Conservation (phyloP, 164 flowering plant species). For the Pachysandra terminalis region DNA sequence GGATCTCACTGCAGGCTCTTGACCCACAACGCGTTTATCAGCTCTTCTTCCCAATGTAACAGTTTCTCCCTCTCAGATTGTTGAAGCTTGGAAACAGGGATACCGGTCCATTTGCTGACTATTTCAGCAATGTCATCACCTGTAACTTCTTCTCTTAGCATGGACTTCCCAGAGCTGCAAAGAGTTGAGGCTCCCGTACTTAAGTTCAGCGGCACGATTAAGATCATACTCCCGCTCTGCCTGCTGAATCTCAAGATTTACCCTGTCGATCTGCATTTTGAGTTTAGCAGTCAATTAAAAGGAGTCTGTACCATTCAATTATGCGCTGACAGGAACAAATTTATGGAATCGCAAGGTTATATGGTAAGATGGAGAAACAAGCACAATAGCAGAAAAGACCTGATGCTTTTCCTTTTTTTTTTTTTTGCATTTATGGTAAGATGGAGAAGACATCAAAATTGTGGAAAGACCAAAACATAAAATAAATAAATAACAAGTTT, state of each 20-base stretch:
- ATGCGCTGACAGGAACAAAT: background rate
- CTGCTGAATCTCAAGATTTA: conserved; percentile 92
- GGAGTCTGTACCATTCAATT: background rate
- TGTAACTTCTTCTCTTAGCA: conserved; percentile 93
- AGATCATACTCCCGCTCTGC: conserved; percentile 98
- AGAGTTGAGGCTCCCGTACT: conserved; percentile 82
- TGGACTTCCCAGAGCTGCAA: conserved; percentile 96
- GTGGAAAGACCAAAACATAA: too few relatives aligned
- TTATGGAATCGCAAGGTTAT: background rate
- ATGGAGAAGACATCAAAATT: background rate
- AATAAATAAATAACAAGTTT: background rate
- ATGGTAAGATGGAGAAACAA: background rate
- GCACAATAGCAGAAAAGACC: background rate
- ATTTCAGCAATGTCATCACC: conserved; percentile 90
- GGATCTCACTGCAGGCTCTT: conserved; percentile 84
- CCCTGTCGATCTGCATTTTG: conserved; percentile 81
- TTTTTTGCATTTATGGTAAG: too few relatives aligned
- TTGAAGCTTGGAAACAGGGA: conserved; percentile 92
- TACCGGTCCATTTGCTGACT: conserved; percentile 98
- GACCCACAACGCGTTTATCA: conserved; percentile 92
- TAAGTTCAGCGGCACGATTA: conserved; percentile 93
- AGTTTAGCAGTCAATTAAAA: conserved; percentile 1
- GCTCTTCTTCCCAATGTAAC: conserved; percentile 79
- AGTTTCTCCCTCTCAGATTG: conserved; percentile 91
- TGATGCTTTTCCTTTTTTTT: too few relatives aligned